These are phyloP conservation scores for Coemansia sp. DNA, from an alignment of 192 early-diverging fungal genomes.

Conservation along the genomic window DNA sequence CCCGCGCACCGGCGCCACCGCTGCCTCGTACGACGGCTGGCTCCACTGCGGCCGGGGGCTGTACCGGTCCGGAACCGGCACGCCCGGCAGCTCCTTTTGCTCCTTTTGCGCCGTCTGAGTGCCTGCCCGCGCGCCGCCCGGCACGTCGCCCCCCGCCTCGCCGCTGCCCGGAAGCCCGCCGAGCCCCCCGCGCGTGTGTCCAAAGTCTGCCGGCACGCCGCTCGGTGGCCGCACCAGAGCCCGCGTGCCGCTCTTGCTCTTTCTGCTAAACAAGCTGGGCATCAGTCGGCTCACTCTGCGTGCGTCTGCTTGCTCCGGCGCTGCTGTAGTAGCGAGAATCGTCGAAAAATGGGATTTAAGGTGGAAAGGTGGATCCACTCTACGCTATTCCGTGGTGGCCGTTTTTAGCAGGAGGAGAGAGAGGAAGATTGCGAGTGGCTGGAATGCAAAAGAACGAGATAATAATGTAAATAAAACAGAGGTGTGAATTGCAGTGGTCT, in stretches of 20 bases:
- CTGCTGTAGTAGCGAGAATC: neutral
- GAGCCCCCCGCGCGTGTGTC: conserved; percentile 36
- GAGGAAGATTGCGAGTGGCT: neutral
- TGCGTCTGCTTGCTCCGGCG: conserved; percentile 3
- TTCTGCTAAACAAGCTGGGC: conserved; percentile 55
- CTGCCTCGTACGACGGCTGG: conserved; percentile 2
- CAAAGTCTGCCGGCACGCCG: conserved; percentile 47
- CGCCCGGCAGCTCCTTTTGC: neutral
- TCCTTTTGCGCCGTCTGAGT: conserved; percentile 3
- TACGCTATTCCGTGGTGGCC: too few relatives aligned
- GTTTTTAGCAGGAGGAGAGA: too few relatives aligned
- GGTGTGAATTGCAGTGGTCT: too few relatives aligned
- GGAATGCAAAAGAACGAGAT: neutral
- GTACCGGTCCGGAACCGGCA: neutral
- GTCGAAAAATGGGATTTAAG: too few relatives aligned
- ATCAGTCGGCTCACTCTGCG: conserved; percentile 20
- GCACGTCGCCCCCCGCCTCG: conserved; percentile 13
- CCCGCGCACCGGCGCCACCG: neutral
- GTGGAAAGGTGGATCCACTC: too few relatives aligned
- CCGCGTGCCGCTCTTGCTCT: conserved; percentile 43
- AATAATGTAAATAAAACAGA: neutral
- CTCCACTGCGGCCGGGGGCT: conserved; percentile 2
- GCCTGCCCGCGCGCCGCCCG: conserved; percentile 4
- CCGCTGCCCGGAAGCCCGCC: conserved; percentile 11
- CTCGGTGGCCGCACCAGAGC: conserved; percentile 36